Conservation (phyloP, 2,329 filamentous ascomycete genomes). For the Colletotrichum sp. region DNA sequence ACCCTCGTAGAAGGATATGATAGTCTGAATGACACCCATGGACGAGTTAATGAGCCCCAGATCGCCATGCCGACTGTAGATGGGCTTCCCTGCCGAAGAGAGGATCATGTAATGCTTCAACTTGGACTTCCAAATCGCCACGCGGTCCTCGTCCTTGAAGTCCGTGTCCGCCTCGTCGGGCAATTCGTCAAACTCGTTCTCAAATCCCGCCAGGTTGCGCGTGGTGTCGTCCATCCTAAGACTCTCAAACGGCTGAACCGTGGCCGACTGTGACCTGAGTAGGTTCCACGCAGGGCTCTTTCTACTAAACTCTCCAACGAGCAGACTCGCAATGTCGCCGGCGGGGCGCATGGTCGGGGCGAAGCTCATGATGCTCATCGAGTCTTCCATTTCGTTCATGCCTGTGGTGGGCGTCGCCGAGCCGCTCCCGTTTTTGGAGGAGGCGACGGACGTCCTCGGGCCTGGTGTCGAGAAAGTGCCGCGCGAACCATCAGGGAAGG, state of each 20-base stretch:
- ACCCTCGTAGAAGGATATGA: conserved; percentile 94
- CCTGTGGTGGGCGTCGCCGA: conserved; percentile 42
- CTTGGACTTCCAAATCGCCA: conserved; percentile 86
- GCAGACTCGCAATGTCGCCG: conserved; percentile 81
- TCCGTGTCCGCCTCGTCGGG: conserved; percentile 55
- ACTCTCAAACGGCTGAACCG: conserved; percentile 65
- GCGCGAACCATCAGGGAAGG: conserved; percentile 71
- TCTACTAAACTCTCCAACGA: conserved; percentile 72
- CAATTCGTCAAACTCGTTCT: conserved; percentile 78
- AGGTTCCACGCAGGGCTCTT: conserved; percentile 73
- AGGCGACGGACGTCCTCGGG: conserved; percentile 30
- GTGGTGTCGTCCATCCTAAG: conserved; percentile 44
- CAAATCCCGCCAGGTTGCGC: conserved; percentile 70
- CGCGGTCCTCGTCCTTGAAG: conserved; percentile 59
- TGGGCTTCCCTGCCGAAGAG: conserved; percentile 94
- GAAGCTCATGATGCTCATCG: conserved; percentile 70
- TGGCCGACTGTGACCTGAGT: conserved; percentile 66
- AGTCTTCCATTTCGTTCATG: conserved; percentile 62
- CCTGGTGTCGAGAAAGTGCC: conserved; percentile 62
- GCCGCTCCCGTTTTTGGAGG: conserved; percentile 44
- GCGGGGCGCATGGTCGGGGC: conserved; percentile 66
- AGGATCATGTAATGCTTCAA: conserved; percentile 97
- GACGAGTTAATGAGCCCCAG: conserved; percentile 89
- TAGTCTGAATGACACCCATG: conserved; percentile 94
- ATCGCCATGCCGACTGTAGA: conserved; percentile 95